phyloP scores from a whole-genome alignment of 192 early-diverging fungal genomes.

The Coemansia sp. region DNA sequence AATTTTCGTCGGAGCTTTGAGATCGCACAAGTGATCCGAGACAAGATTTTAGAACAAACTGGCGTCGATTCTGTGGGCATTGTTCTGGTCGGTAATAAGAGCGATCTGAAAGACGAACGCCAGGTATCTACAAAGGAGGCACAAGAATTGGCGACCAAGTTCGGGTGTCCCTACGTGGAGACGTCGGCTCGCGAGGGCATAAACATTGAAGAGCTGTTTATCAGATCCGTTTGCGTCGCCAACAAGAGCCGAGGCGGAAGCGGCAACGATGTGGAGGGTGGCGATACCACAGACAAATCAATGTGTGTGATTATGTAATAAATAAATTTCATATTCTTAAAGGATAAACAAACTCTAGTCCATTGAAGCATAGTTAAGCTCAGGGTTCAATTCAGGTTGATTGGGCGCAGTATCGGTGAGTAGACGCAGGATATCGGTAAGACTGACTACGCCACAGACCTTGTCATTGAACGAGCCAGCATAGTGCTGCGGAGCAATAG shows the following conservation, averaged over 20 bases:
- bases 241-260: constrained; percentile 35
- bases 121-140: constrained; percentile 78
- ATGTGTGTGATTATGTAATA: constrained; percentile 48
- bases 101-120: constrained; percentile 78
- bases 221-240: constrained; percentile 38
- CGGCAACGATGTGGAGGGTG: constrained; percentile 2
- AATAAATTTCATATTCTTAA: not conserved
- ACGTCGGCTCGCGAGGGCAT: constrained; percentile 91
- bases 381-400: constrained; percentile 16
- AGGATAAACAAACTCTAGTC: constrained; percentile 17
- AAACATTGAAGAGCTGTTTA: constrained; percentile 71
- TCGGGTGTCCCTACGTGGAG: constrained; percentile 88
- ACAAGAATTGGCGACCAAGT: constrained; percentile 75
- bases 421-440: constrained; percentile 78
- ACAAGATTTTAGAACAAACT: constrained; percentile 93
- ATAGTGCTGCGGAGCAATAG: constrained; percentile 26
- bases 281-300: constrained; percentile 25
- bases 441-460: constrained; percentile 70
- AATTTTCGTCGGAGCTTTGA: constrained; percentile 85
- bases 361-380: constrained; percentile 53
- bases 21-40: constrained; percentile 85
- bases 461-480: constrained; percentile 43
- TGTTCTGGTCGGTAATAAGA: constrained; percentile 93
- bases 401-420: constrained; percentile 52
- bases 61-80: constrained; percentile 90